Evolutionary conservation across 805 yeast species (phyloP).

Genomic region (Starmerella roubikii): DNA sequence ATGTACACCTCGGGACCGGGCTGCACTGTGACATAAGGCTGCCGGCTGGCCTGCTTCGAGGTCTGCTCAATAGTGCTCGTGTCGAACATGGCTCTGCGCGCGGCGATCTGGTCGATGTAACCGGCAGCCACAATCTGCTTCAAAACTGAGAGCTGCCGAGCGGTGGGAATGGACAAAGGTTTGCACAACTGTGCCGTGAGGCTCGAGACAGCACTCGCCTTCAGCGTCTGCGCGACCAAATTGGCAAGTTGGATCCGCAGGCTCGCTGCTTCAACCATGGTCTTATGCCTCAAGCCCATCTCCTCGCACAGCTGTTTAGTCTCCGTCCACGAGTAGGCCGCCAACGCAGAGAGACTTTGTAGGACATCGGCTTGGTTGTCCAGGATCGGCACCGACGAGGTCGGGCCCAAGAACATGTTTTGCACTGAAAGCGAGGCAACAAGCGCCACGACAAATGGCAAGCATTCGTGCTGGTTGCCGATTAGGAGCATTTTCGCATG

Average conservation of each 20-base stretch:
- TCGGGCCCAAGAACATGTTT: conserved; percentile 66
- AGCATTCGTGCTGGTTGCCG: conserved; percentile 74
- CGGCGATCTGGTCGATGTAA: conserved; percentile 78
- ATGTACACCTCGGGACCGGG: conserved; percentile 38
- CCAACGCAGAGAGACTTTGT: conserved; percentile 61
- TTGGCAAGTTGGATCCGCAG: conserved; percentile 65
- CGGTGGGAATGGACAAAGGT: conserved; percentile 49
- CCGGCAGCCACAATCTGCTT: conserved; percentile 92
- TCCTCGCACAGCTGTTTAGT: conserved; percentile 35
- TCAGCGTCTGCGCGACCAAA: conserved; percentile 49
- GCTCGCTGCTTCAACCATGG: conserved; percentile 74
- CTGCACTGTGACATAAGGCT: conserved; percentile 38
- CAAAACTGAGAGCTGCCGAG: conserved; percentile 56
- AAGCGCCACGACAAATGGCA: conserved; percentile 79
- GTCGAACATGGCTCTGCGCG: conserved; percentile 49
- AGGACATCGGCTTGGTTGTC: conserved; percentile 69
- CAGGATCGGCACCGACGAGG: conserved; percentile 54
- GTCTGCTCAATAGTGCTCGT: conserved; percentile 55
- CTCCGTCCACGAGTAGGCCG: conserved; percentile 42
- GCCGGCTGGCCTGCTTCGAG: conserved; percentile 38
- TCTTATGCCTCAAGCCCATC: conserved; percentile 61
- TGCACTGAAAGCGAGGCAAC: conserved; percentile 91
- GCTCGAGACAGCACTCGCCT: conserved; percentile 28
- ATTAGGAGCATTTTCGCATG: conserved; percentile 79
- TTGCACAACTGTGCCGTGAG: conserved; percentile 39